phyloP scores from a whole-genome alignment of 176 grass and related monocot species.

The Eremochloa ophiuroides region DNA sequence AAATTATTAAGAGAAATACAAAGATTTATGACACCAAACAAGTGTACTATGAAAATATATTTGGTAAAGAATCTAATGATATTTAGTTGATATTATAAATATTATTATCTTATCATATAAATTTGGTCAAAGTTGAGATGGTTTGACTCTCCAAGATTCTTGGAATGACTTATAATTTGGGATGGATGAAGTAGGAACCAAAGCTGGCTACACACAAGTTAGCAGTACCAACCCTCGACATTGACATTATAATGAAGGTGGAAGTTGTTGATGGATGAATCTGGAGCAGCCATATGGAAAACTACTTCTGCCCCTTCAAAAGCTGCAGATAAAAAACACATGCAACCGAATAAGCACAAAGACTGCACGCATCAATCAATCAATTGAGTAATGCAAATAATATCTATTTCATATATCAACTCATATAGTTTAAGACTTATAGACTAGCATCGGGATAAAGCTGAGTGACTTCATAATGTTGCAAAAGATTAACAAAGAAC shows the following conservation, averaged over 20 bases:
- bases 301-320: slow-evolving; percentile 85
- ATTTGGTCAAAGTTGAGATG: too few species aligned
- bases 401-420: neutral
- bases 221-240: slow-evolving; percentile 66
- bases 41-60: too few species aligned
- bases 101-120: too few species aligned
- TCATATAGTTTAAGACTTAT: neutral
- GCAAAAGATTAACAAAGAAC: neutral
- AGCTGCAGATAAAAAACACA: slow-evolving; percentile 48
- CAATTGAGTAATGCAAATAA: neutral
- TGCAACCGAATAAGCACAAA: slow-evolving; percentile 8
- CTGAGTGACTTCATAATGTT: neutral
- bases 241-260: slow-evolving; percentile 98
- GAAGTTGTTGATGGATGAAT: slow-evolving; percentile 98
- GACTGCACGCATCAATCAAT: neutral
- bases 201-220: slow-evolving; percentile 17
- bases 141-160: too few species aligned
- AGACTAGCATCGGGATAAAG: neutral
- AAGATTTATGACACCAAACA: too few species aligned
- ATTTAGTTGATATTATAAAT: too few species aligned
- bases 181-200: slow-evolving; percentile 14
- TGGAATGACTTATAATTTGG: too few species aligned
- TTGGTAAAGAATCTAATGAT: too few species aligned
- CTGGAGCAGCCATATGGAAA: slow-evolving; percentile 99
- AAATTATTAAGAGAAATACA: too few species aligned